Evolutionary conservation across 768 basidiomycete genomes (phyloP).

Genomic region (Kwoniella sp.): DNA sequence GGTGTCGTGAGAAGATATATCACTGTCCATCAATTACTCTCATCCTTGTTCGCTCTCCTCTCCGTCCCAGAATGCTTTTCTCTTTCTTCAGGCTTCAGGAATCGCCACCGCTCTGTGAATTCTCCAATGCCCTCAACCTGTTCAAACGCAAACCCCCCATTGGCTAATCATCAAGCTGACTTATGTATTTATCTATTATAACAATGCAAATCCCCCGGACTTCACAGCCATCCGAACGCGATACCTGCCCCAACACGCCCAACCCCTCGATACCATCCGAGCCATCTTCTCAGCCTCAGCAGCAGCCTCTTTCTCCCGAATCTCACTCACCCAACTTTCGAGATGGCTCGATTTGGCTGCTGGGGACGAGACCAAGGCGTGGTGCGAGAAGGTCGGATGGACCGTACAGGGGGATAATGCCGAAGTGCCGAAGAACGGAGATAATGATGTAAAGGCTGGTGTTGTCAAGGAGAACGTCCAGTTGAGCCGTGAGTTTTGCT

Average conservation of each 20-base stretch:
- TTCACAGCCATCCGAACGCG: constrained; percentile 32
- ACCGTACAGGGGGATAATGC: constrained; percentile 51
- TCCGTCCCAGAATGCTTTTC: too few relatives aligned
- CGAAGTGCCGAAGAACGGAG: constrained; percentile 53
- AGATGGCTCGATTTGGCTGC: constrained; percentile 53
- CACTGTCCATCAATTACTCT: too few relatives aligned
- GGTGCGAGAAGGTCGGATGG: constrained; percentile 50
- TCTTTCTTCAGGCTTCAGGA: too few relatives aligned
- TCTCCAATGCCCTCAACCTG: too few relatives aligned
- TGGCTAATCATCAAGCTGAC: background rate
- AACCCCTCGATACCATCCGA: constrained; percentile 43
- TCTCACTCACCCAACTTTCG: constrained; percentile 41
- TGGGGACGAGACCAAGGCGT: constrained; percentile 33
- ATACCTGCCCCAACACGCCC: constrained; percentile 50
- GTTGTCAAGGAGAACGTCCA: constrained; percentile 56
- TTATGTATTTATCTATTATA: background rate
- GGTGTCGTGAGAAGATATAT: too few relatives aligned
- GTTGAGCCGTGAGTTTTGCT: constrained; percentile 50
- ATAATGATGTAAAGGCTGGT: constrained; percentile 57
- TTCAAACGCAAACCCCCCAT: too few relatives aligned
- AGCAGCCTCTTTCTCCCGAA: constrained; percentile 52
- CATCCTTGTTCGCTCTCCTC: too few relatives aligned
- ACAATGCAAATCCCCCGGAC: constrained; percentile 20
- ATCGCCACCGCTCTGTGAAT: too few relatives aligned
- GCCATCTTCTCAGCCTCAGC: constrained; percentile 50